A percentile compares a stretch with the other conserved stretches of the same genome.
phyloP scores from a whole-genome alignment of 2,329 filamentous ascomycete species.

The Aspergillus arachidicola region DNA sequence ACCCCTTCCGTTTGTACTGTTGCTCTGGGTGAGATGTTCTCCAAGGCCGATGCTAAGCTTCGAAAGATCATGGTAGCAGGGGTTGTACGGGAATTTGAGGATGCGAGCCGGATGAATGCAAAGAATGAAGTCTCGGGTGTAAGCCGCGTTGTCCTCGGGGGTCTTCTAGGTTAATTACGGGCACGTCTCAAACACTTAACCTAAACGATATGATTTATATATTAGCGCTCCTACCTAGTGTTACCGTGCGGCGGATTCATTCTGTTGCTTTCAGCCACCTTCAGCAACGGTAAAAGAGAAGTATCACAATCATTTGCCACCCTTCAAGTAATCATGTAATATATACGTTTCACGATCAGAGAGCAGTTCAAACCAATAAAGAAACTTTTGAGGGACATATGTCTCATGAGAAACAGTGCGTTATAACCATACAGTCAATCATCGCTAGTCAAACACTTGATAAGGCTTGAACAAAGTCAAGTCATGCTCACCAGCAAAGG shows the following conservation, averaged over 20 bases:
- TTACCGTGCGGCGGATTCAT: not conserved
- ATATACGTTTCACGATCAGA: not conserved
- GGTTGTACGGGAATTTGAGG: conserved; percentile 90
- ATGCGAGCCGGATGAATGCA: conserved; percentile 73
- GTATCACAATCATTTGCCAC: not conserved
- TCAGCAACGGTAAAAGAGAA: not conserved
- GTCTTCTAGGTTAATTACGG: conserved; percentile 62
- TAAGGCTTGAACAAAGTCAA: not conserved
- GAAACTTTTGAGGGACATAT: not conserved
- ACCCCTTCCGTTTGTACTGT: conserved; percentile 72
- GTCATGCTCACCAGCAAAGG: not conserved
- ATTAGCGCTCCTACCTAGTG: not conserved
- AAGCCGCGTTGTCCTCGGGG: conserved; percentile 85
- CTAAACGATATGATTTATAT: not conserved
- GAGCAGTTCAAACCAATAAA: not conserved
- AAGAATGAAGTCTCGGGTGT: conserved; percentile 83
- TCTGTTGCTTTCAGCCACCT: not conserved
- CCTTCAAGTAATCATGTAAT: not conserved
- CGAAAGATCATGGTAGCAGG: conserved; percentile 87
- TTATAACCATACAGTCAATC: not conserved
- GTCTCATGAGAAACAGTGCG: not conserved
- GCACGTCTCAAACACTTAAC: not conserved
- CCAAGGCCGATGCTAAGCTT: conserved; percentile 82
- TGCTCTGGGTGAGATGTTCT: conserved; percentile 78
- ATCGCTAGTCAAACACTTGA: not conserved